A percentile compares a stretch with the other conserved stretches of the same genome.
phyloP scores from a whole-genome alignment of 441 rosid genomes.

The Mallotus japonicus region DNA sequence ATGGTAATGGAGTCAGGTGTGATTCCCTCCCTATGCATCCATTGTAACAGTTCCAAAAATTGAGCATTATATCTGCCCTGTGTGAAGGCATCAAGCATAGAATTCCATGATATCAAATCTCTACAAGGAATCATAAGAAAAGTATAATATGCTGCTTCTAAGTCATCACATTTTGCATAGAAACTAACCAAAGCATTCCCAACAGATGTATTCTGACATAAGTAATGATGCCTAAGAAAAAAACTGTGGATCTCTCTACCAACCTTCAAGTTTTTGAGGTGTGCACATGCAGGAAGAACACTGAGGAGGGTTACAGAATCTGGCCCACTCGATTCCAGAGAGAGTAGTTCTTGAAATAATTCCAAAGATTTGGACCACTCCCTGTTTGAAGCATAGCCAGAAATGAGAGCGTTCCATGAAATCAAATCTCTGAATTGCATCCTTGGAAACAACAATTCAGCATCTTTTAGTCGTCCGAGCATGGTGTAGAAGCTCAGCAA shows the following conservation, averaged over 20 bases:
- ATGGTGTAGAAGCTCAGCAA: constrained; percentile 67
- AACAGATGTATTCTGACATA: constrained; percentile 52
- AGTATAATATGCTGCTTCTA: constrained; percentile 46
- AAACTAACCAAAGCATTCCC: constrained; percentile 66
- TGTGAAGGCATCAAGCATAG: constrained; percentile 60
- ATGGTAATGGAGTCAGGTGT: constrained; percentile 61
- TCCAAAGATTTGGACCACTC: constrained; percentile 59
- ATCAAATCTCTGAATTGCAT: constrained; percentile 71
- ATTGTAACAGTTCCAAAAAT: constrained; percentile 46
- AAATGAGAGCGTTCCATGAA: constrained; percentile 79
- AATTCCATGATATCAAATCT: constrained; percentile 88
- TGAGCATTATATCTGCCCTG: constrained; percentile 32
- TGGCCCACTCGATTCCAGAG: constrained; percentile 34
- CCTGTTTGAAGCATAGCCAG: constrained; percentile 64
- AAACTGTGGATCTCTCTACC: constrained; percentile 68
- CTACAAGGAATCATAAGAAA: constrained; percentile 51
- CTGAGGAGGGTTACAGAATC: constrained; percentile 62
- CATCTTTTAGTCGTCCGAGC: constrained; percentile 51
- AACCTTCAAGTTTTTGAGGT: constrained; percentile 34
- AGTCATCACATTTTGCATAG: constrained; percentile 56
- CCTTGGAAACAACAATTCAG: constrained; percentile 53
- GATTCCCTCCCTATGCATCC: constrained; percentile 49
- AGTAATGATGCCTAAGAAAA: constrained; percentile 48
- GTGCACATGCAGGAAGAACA: constrained; percentile 69
- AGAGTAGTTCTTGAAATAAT: constrained; percentile 49